Percentiles rank a stretch among this genome's conserved stretches.
Evolutionary conservation across 2,329 filamentous ascomycete species (phyloP).

Genomic region (Phaeosphaeriaceae sp.): DNA sequence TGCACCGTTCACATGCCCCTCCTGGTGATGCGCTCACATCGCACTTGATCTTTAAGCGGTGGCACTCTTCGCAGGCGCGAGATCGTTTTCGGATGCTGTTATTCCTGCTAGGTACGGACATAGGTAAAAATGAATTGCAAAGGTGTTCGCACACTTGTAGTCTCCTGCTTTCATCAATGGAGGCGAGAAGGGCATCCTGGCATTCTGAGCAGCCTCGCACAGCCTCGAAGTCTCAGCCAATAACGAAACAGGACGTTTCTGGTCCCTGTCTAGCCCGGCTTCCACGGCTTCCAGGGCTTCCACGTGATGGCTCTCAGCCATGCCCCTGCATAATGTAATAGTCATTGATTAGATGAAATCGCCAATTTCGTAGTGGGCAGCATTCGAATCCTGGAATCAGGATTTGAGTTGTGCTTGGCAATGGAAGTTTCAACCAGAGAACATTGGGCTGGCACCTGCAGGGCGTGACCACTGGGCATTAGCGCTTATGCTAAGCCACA

Average conservation of each 20-base stretch:
- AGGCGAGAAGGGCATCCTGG: neutral
- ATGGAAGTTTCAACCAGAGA: neutral
- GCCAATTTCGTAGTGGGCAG: neutral
- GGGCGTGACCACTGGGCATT: neutral
- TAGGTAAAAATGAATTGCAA: neutral
- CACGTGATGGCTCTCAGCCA: neutral
- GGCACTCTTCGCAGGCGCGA: slow-evolving; percentile 39
- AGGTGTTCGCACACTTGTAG: neutral
- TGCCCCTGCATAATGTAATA: neutral
- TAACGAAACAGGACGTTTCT: neutral
- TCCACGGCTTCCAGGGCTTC: no score
- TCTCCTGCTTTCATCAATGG: neutral
- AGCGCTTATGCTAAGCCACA: neutral
- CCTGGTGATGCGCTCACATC: slow-evolving; percentile 25
- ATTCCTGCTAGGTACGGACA: neutral
- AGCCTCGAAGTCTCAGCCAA: neutral
- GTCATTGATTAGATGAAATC: neutral
- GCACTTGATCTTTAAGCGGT: slow-evolving; percentile 41
- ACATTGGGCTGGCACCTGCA: neutral
- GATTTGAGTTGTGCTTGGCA: neutral
- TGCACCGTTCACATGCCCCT: slow-evolving; percentile 32
- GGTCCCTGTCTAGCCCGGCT: neutral
- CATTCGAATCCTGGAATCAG: neutral
- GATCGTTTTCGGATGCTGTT: slow-evolving; percentile 25
- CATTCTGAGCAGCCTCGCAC: neutral